Evolutionary conservation across 106 monocot genomes (phyloP).

Genomic region (Vanilla planifolia): DNA sequence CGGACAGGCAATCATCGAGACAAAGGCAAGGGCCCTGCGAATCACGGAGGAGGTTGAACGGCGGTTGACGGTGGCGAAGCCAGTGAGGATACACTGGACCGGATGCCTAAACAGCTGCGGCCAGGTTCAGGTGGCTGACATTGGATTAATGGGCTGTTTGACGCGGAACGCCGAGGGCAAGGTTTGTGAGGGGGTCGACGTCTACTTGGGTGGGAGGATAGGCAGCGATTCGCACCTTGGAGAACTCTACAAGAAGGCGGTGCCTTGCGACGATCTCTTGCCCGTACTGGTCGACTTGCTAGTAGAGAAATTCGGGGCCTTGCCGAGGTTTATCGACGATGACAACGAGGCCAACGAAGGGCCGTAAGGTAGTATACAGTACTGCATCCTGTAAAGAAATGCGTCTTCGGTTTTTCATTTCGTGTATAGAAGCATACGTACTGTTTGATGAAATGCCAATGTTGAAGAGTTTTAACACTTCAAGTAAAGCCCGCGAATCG

Average conservation of each 20-base stretch:
- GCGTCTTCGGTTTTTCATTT: no score
- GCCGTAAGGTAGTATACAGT: no score
- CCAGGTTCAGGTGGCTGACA: constrained; percentile 94
- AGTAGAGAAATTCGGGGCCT: constrained; percentile 72
- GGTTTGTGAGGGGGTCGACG: constrained; percentile 66
- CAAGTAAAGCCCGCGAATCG: no score
- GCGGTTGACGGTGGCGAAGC: constrained; percentile 36
- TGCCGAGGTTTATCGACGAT: constrained; percentile 63
- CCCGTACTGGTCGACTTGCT: constrained; percentile 58
- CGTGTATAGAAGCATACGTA: no score
- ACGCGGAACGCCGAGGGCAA: constrained; percentile 58
- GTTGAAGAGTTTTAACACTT: no score
- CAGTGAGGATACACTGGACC: constrained; percentile 97
- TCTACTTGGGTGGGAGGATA: constrained; percentile 71
- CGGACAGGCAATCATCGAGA: constrained; percentile 97
- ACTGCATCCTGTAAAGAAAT: no score
- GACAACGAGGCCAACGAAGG: constrained; percentile 19
- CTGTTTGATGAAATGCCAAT: no score
- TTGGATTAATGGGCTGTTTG: constrained; percentile 97
- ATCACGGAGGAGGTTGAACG: constrained; percentile 62
- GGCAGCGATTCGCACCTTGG: constrained; percentile 78
- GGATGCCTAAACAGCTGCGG: constrained; percentile 92
- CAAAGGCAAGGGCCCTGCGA: constrained; percentile 74
- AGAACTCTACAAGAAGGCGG: constrained; percentile 68
- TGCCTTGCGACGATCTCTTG: constrained; percentile 72